A percentile compares a stretch with the other conserved stretches of the same genome.
Evolutionary conservation across 1,284 basidiomycete genomes (phyloP).

Genomic region (Gymnopus androsaceus): DNA sequence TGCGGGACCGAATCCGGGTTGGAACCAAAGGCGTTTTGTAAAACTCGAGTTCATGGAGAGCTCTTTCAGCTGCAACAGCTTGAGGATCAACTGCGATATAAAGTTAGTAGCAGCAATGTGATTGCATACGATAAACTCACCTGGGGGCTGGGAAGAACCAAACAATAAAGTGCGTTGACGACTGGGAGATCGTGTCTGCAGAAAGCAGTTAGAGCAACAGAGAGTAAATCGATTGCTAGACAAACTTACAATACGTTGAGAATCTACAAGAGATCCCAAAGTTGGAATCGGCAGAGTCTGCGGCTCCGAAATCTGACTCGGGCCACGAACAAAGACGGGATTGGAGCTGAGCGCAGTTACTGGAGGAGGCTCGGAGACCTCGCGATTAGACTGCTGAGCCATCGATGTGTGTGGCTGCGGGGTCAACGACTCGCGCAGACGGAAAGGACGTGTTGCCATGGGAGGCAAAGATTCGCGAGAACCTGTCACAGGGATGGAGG

Average conservation of each 20-base stretch:
- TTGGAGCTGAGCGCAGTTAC: slow-evolving; percentile 58
- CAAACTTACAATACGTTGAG: slow-evolving; percentile 52
- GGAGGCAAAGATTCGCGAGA: slow-evolving; percentile 36
- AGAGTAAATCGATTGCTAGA: slow-evolving; percentile 7
- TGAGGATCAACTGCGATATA: slow-evolving; percentile 35
- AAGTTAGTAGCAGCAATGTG: slow-evolving; percentile 8
- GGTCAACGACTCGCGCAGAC: slow-evolving; percentile 65
- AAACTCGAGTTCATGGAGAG: slow-evolving; percentile 67
- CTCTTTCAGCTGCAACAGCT: slow-evolving; percentile 58
- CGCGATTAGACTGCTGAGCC: slow-evolving; percentile 45
- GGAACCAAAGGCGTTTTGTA: slow-evolving; percentile 77
- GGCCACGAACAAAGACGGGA: slow-evolving; percentile 69
- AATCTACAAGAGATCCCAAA: slow-evolving; percentile 63
- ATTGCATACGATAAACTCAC: slow-evolving; percentile 30
- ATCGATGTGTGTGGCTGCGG: slow-evolving; percentile 49
- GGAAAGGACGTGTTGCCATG: slow-evolving; percentile 51
- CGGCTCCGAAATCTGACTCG: slow-evolving; percentile 39
- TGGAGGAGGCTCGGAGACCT: slow-evolving; percentile 70
- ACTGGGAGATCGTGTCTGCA: slow-evolving; percentile 46
- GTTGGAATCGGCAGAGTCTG: slow-evolving; percentile 42
- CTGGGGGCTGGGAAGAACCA: slow-evolving; percentile 33
- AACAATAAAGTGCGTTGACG: slow-evolving; percentile 56
- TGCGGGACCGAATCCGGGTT: slow-evolving; percentile 56
- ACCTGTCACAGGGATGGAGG: slow-evolving; percentile 16
- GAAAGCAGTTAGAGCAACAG: slow-evolving; percentile 14